These are phyloP conservation scores for Talaromyces piceae DNA, from an alignment of 2,329 filamentous ascomycete species.

Conservation along the genomic window DNA sequence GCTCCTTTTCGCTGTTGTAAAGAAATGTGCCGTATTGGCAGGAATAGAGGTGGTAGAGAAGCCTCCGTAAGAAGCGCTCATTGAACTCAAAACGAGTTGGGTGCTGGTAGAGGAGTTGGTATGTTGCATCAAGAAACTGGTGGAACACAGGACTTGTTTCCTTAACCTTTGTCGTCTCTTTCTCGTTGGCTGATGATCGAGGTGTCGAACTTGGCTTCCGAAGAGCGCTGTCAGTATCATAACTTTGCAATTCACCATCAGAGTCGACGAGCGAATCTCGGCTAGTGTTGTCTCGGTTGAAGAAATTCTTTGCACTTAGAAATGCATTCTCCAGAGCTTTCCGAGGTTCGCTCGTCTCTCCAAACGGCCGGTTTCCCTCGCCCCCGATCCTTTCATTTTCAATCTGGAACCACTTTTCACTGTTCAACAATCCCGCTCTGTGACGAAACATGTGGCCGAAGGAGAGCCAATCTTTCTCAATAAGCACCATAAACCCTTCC, in stretches of 20 bases:
- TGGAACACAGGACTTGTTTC: conserved; percentile 96
- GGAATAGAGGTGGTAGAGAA: conserved; percentile 90
- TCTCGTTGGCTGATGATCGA: conserved; percentile 40
- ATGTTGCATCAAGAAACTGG: conserved; percentile 91
- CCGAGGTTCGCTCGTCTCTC: conserved; percentile 40
- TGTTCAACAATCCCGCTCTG: conserved; percentile 77
- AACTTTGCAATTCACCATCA: conserved; percentile 45
- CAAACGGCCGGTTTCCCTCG: conserved; percentile 32
- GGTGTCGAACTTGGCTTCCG: conserved; percentile 30
- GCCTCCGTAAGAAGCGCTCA: conserved; percentile 78
- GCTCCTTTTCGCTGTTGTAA: conserved; percentile 88
- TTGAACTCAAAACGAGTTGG: conserved; percentile 93
- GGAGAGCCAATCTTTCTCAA: conserved; percentile 97
- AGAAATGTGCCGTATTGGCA: conserved; percentile 97
- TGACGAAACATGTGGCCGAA: conserved; percentile 98
- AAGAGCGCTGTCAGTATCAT: conserved; percentile 39
- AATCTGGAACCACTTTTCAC: conserved; percentile 88
- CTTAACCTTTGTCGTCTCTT: conserved; percentile 66
- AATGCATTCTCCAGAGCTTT: conserved; percentile 83
- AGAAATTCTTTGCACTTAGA: conserved; percentile 78
- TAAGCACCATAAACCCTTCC: conserved; percentile 85
- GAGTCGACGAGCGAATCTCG: conserved; percentile 58
- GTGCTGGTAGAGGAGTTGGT: conserved; percentile 78
- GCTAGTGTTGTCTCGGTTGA: conserved; percentile 69
- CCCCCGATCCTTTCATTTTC: conserved; percentile 72